These are phyloP conservation scores for Elsinoe arachidis DNA, from an alignment of 2,329 filamentous ascomycete genomes.

Conservation along the genomic window DNA sequence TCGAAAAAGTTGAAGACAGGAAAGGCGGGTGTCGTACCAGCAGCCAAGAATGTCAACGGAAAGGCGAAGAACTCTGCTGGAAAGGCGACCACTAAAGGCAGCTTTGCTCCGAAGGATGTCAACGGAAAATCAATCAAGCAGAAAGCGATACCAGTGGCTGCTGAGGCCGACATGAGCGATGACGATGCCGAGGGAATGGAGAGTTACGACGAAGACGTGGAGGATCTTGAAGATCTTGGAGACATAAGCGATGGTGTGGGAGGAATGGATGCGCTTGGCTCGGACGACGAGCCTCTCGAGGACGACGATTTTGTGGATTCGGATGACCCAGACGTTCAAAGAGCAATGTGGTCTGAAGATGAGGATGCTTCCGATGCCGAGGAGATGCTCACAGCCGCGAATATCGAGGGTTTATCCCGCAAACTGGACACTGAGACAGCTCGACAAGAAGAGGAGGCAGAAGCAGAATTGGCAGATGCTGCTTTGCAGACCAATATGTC, in stretches of 20 bases:
- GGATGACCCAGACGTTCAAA: constrained; percentile 48
- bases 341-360: constrained; percentile 88
- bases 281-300: constrained; percentile 32
- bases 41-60: constrained; percentile 30
- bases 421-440: constrained; percentile 73
- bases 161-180: constrained; percentile 16
- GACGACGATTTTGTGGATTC: constrained; percentile 52
- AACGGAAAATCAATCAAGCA: constrained; percentile 26
- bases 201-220: constrained; percentile 26
- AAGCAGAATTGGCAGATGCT: constrained; percentile 75
- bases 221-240: constrained; percentile 33
- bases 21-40: constrained; percentile 31
- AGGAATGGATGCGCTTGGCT: constrained; percentile 32
- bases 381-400: constrained; percentile 86
- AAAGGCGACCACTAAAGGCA: constrained; percentile 23
- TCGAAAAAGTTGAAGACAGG: constrained; percentile 56
- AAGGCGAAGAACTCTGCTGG: constrained; percentile 33
- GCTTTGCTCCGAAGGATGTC: constrained; percentile 19
- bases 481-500: constrained; percentile 91
- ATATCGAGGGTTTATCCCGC: constrained; percentile 83
- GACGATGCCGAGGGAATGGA: constrained; percentile 23
- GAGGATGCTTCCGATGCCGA: constrained; percentile 82
- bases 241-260: constrained; percentile 22
- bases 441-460: constrained; percentile 70
- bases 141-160: constrained; percentile 23